A percentile compares a stretch with the other conserved stretches of the same genome.
phyloP scores from a whole-genome alignment of 352 stramenopile genomes.

The Pythium periplocum region DNA sequence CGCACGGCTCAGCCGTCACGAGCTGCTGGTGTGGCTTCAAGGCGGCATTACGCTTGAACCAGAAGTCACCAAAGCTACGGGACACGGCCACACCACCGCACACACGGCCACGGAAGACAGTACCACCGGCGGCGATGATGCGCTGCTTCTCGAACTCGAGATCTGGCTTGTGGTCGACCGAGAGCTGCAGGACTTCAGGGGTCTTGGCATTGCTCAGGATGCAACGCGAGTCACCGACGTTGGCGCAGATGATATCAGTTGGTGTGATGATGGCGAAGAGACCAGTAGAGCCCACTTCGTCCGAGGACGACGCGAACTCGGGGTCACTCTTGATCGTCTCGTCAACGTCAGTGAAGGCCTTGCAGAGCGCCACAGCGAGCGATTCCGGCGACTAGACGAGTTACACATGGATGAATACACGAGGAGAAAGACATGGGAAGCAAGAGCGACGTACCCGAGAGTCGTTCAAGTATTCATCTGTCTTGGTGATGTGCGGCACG shows the following conservation, averaged over 20 bases:
- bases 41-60: conserved; percentile 81
- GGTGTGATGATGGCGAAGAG: conserved; percentile 79
- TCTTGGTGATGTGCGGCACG: conserved; percentile 48
- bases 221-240: conserved; percentile 83
- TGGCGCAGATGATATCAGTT: conserved; percentile 75
- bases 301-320: conserved; percentile 48
- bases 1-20: conserved; percentile 78
- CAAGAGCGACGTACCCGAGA: conserved; percentile 24
- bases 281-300: conserved; percentile 81
- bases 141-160: conserved; percentile 83
- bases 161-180: conserved; percentile 84
- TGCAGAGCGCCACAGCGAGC: conserved; percentile 63
- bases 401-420: background rate
- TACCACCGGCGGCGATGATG: conserved; percentile 77
- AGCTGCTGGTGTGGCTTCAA: conserved; percentile 82
- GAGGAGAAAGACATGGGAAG: background rate
- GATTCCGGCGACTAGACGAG: conserved; percentile 47
- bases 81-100: conserved; percentile 82
- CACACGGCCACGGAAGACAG: conserved; percentile 79
- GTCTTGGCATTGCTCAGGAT: conserved; percentile 74
- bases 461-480: conserved; percentile 72
- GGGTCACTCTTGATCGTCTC: conserved; percentile 70
- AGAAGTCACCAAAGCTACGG: conserved; percentile 83
- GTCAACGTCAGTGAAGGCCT: conserved; percentile 71
- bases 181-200: conserved; percentile 72